These are phyloP conservation scores for Pachyrhizus erosus DNA, from an alignment of 306 rosid species.

Conservation along the genomic window DNA sequence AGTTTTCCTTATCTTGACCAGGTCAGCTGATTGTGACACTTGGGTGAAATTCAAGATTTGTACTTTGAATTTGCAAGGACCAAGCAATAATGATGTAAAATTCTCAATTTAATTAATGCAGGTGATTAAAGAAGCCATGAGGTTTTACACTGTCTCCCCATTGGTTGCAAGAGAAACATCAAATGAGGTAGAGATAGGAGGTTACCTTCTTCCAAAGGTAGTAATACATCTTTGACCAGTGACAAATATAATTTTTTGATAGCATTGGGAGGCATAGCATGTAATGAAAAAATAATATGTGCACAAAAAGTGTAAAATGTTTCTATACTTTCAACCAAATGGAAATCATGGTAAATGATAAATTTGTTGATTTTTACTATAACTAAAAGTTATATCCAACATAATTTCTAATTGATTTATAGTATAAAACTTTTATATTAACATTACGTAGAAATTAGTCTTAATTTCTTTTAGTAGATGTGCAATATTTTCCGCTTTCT, in stretches of 20 bases:
- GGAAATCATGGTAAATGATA: too few species aligned
- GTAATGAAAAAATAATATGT: not conserved
- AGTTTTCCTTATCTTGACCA: conserved; percentile 85
- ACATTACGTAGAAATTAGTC: too few species aligned
- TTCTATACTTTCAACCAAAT: not conserved
- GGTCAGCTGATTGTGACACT: conserved; percentile 47
- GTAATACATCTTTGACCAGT: conserved; percentile 41
- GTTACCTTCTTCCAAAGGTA: conserved; percentile 97
- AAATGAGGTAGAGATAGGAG: conserved; percentile 82
- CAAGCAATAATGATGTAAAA: not conserved
- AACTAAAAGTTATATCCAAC: too few species aligned
- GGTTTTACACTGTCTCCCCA: conserved; percentile 85
- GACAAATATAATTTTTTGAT: not conserved
- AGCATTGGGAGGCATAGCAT: not conserved
- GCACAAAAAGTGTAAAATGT: not conserved
- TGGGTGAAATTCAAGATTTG: not conserved
- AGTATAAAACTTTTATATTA: too few species aligned
- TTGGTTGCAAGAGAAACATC: conserved; percentile 93
- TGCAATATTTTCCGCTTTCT: too few species aligned
- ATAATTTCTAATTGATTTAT: too few species aligned
- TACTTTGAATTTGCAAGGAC: not conserved
- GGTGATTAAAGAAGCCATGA: conserved; percentile 95
- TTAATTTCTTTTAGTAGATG: too few species aligned
- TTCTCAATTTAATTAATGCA: conserved; percentile 41
- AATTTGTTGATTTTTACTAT: not conserved